Evolutionary conservation across 2,329 filamentous ascomycete genomes (phyloP), one percentile per base, ranked within the genome.

Genomic region (Neopestalotiopsis rosae): DNA sequence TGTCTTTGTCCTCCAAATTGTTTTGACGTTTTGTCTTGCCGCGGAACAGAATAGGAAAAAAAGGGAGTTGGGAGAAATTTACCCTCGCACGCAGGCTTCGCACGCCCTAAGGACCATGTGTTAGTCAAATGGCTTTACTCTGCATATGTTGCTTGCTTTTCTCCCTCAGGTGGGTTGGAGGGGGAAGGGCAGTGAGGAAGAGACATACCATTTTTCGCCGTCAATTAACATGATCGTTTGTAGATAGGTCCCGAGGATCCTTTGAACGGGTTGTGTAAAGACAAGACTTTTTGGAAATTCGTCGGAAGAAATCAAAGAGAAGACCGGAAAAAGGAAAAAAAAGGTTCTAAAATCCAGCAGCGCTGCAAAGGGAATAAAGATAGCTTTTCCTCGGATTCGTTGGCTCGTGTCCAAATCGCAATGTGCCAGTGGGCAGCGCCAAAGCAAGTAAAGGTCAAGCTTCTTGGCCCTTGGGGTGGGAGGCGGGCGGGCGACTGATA

Each of bases 31-130:
- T 20, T 14, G 14, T 38, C 14, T 20, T 34, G 28, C 10, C n/a
- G 12, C 34, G 40, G 12, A 20, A 24, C 38, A 52, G 24, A 45
- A 24, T 13, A 45, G 20, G 24, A 14, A 63, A 45, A 64, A 49
- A 30, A 64, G n/a, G 38, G 34, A 13, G 38, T 20, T 28, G 20
- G 61, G 40, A n/a, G 20, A 5, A n/a, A 49, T 40, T 64, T 32
- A 64, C 61, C 61, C 96, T 83, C 96, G 93, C 81, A 99, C 94
- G 85, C 96, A 99, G 84, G 95, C 95, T 85, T 97, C 94, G 87
- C 95, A 98, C 83, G 95, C 95, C 86, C 61, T 64, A 49, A 24
- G 45, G 40, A 14, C 17, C 20, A 24, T 28, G 61, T 64, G 61
- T 64, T 64, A 64, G 61, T 64, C 38, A 45, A 45, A 3, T 49